Percentiles rank a stretch among this genome's conserved stretches.
Evolutionary conservation across 2,329 filamentous ascomycete genomes (phyloP).

Genomic region (Epichloe typhina): DNA sequence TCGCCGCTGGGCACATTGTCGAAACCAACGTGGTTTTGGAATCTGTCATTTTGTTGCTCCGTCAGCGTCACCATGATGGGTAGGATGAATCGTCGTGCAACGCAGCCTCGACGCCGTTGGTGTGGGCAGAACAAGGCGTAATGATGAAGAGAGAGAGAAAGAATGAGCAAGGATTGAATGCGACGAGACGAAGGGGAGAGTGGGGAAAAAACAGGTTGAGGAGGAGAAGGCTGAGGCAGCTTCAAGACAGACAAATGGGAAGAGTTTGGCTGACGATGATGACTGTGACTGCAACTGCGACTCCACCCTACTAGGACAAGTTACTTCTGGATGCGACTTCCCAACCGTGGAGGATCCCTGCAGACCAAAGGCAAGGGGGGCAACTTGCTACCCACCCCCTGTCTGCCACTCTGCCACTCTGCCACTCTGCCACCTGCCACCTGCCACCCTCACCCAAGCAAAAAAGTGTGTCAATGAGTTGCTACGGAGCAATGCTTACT

Average conservation of each 20-base stretch:
- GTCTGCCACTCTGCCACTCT: no score
- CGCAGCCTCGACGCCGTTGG: not conserved
- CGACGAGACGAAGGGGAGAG: not conserved
- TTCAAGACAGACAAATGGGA: not conserved
- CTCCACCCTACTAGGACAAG: not conserved
- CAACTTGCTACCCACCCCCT: no score
- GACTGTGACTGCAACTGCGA: not conserved
- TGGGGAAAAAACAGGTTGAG: no score
- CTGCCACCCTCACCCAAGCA: not conserved
- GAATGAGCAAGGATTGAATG: not conserved
- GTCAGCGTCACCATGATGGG: conserved; percentile 32
- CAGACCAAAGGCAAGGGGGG: not conserved
- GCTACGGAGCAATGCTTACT: no score
- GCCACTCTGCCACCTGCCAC: no score
- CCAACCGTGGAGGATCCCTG: not conserved
- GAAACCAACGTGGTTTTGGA: conserved; percentile 46
- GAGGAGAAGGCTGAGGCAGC: not conserved
- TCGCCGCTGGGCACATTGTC: conserved; percentile 47
- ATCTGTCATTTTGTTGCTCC: conserved; percentile 30
- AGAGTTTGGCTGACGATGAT: not conserved
- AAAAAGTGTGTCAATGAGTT: not conserved
- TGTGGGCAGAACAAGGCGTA: not conserved
- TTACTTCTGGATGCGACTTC: not conserved
- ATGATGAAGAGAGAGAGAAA: not conserved
- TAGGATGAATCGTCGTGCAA: not conserved